phyloP scores from a whole-genome alignment of 768 basidiomycete genomes.

The Leccinum truebloodii region DNA sequence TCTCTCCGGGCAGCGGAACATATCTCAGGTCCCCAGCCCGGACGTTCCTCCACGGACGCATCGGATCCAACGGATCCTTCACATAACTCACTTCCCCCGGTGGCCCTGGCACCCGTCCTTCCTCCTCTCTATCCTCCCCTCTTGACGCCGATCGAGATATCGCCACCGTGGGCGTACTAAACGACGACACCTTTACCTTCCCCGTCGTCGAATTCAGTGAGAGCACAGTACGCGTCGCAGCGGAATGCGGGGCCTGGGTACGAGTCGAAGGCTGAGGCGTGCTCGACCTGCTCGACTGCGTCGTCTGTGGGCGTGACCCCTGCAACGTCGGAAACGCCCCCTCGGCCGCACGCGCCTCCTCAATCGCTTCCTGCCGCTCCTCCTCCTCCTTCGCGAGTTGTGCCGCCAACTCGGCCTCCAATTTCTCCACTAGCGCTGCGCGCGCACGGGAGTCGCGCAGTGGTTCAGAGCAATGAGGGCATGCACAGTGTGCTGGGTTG shows the following conservation, averaged over 20 bases:
- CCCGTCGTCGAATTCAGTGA: conserved; percentile 56
- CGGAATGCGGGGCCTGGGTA: neutral
- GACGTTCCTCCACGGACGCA: conserved; percentile 48
- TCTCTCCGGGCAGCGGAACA: conserved; percentile 30
- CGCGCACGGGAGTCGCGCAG: conserved; percentile 40
- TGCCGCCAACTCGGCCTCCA: conserved; percentile 46
- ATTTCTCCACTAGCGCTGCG: conserved; percentile 38
- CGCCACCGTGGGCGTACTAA: conserved; percentile 37
- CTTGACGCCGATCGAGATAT: conserved; percentile 38
- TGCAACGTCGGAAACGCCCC: conserved; percentile 64
- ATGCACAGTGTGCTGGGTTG: conserved; percentile 54
- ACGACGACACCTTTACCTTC: conserved; percentile 55
- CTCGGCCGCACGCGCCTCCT: conserved; percentile 49
- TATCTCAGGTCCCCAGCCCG: conserved; percentile 37
- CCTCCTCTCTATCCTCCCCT: conserved; percentile 36
- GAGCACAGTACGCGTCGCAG: conserved; percentile 55
- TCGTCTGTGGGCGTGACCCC: conserved; percentile 5
- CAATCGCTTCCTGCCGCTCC: conserved; percentile 45
- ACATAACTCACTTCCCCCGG: conserved; percentile 39
- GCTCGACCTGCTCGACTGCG: neutral
- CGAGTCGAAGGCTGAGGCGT: neutral
- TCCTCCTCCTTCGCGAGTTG: conserved; percentile 49
- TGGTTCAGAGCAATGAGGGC: conserved; percentile 50
- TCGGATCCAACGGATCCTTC: conserved; percentile 27
- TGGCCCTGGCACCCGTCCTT: conserved; percentile 42